Evolutionary conservation across 345 rosid genomes (phyloP).

Genomic region (Boechera retrofracta): DNA sequence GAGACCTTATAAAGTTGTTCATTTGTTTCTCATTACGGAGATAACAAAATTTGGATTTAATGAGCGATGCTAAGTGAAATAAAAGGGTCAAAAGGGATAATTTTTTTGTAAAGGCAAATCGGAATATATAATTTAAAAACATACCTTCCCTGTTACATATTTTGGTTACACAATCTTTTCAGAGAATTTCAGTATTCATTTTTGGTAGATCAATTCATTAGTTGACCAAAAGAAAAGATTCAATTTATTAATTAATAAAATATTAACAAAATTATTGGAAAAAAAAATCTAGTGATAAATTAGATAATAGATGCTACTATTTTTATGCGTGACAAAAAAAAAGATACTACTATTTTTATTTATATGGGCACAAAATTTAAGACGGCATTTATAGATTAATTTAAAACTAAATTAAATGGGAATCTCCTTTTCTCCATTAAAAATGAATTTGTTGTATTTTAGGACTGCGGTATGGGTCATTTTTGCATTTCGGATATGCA

Average conservation of each 20-base stretch:
- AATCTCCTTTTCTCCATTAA: neutral
- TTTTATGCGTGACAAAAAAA: too few relatives aligned
- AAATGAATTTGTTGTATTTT: neutral
- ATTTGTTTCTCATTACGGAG: slow-evolving; percentile 31
- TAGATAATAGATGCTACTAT: too few relatives aligned
- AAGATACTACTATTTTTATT: too few relatives aligned
- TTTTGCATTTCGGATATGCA: slow-evolving; percentile 2
- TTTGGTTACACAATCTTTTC: neutral
- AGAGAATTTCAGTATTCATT: neutral
- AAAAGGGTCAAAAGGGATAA: neutral
- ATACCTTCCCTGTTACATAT: neutral
- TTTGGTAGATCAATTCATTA: neutral
- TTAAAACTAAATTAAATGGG: neutral
- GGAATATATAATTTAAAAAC: neutral
- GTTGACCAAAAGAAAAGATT: neutral
- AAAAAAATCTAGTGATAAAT: neutral
- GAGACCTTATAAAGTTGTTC: slow-evolving; percentile 43
- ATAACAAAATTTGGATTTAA: slow-evolving; percentile 28
- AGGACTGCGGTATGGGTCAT: neutral
- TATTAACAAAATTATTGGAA: neutral
- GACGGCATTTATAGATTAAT: neutral
- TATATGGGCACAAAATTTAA: neutral
- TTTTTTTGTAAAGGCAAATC: slow-evolving; percentile 13
- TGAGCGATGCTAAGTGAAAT: slow-evolving; percentile 14
- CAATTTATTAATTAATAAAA: too few relatives aligned